Conservation (phyloP, 225 moss, liverwort and hornwort species). For the Thuidium tamariscinum region DNA sequence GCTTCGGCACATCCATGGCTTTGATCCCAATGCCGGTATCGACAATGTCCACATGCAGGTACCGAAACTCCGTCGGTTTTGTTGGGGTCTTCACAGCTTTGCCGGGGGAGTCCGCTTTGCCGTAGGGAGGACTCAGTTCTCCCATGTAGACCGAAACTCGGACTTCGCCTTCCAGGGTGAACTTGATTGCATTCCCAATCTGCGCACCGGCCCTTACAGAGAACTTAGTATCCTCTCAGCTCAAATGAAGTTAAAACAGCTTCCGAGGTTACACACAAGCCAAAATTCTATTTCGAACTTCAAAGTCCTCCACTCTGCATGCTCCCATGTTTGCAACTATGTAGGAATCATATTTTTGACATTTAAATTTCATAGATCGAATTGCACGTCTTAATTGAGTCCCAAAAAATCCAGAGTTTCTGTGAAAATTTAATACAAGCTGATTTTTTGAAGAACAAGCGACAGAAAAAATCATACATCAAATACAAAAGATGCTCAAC, state of each 20-base stretch:
- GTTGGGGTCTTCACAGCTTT: neutral
- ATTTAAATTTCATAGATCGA: no score
- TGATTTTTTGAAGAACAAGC: no score
- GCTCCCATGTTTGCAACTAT: no score
- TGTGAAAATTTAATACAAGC: no score
- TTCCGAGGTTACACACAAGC: neutral
- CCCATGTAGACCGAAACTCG: conserved; percentile 38
- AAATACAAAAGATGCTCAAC: no score
- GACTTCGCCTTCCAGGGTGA: conserved; percentile 65
- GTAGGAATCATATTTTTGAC: no score
- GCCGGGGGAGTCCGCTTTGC: neutral
- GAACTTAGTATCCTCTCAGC: neutral
- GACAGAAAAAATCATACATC: no score
- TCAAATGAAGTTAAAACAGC: neutral
- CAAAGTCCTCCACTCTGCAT: neutral
- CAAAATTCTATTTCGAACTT: neutral
- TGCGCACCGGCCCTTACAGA: neutral
- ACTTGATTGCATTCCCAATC: conserved; percentile 87
- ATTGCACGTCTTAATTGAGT: no score
- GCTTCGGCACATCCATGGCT: conserved; percentile 63
- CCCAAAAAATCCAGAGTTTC: no score
- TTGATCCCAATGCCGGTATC: conserved; percentile 75
- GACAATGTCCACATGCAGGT: conserved; percentile 53
- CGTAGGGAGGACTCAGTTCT: conserved; percentile 20
- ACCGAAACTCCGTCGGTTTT: neutral